These are phyloP conservation scores for Alternaria gaisen DNA, from an alignment of 2,329 filamentous ascomycete genomes.

Conservation along the genomic window DNA sequence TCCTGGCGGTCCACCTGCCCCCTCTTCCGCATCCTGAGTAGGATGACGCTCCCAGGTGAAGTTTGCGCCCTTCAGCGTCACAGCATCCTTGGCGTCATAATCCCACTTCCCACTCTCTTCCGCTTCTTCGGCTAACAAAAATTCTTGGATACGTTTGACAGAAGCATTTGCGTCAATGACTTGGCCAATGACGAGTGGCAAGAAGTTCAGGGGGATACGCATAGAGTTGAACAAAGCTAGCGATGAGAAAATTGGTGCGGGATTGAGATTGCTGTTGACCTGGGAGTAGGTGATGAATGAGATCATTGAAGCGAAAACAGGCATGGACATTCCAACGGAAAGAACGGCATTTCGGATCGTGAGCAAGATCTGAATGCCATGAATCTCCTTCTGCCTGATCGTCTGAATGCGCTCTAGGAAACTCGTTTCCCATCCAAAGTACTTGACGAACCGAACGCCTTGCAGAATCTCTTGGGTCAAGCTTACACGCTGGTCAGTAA, in stretches of 20 bases:
- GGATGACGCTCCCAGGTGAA: conserved; percentile 86
- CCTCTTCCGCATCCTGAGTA: conserved; percentile 59
- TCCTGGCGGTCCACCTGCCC: conserved; percentile 30
- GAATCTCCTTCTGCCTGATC: conserved; percentile 79
- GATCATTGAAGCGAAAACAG: conserved; percentile 94
- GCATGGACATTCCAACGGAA: conserved; percentile 83
- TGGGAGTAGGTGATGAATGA: conserved; percentile 83
- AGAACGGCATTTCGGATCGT: conserved; percentile 86
- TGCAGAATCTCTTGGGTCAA: conserved; percentile 92
- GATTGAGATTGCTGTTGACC: conserved; percentile 71
- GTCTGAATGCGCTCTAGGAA: conserved; percentile 80
- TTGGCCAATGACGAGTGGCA: conserved; percentile 88
- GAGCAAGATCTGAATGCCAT: conserved; percentile 82
- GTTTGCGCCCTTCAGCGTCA: conserved; percentile 74
- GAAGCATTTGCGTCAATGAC: conserved; percentile 90
- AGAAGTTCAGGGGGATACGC: conserved; percentile 85
- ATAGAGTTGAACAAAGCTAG: conserved; percentile 92
- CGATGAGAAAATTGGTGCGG: conserved; percentile 89
- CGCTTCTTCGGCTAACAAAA: conserved; percentile 84
- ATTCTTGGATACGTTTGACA: conserved; percentile 85
- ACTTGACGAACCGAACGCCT: conserved; percentile 94
- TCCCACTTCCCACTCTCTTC: conserved; percentile 73
- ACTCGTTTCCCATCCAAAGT: conserved; percentile 91
- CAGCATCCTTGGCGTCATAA: conserved; percentile 61
- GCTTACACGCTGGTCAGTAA: conserved; percentile 91